Base-by-base conservation (phyloP, 331 rosid species). In the Cydonia oblonga region DNA sequence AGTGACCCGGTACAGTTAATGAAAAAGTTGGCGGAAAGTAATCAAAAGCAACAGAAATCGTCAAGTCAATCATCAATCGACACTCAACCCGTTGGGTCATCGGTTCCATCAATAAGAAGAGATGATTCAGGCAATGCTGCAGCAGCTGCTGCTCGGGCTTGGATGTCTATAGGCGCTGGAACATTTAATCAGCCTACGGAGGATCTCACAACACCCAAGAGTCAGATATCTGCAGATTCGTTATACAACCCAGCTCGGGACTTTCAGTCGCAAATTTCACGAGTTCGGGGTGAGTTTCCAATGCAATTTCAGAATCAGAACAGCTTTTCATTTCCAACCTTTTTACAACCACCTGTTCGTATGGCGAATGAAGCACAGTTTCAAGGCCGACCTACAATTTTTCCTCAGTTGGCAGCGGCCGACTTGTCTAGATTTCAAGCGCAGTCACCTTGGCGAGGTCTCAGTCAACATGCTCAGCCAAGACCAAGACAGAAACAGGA, bases 161-260 rank as follows among this genome's bases (percentile, higher is more conserved):
- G 97, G 97, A 90, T 90, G 97, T 93, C 97, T 32, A 79, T 86
- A 28, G 93, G 90, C 71, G 96, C 87, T 14, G 98, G 88, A 78
- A 85, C 89, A 5, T 87, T 87, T 76, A 93, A 81, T 80, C 90
- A 78, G 69, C 86, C 83, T 35, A 60, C 79, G 7, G 90, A 83
- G 16, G 84, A 63, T 81, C 80, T 87, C 29, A 70, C 78, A n/a
- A 79, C 86, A 42, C 80, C 91, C 32, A 83, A 77, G 75, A 84
- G 61, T 72, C 96, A 81, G 66, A 86, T 84, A 66, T 80, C 87
- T 73, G 89, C 87, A 49, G 90, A 89, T 75, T 89, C 97, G 23
- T 74, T 81, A 10, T 85, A 83, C 75, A 87, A 87, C 83, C 85
- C 89, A 57, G 33, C 88, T 5, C 68, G 86, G 64, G 93, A 90